phyloP scores from a whole-genome alignment of 2,329 filamentous ascomycete genomes.

The Arthroderma uncinatum region DNA sequence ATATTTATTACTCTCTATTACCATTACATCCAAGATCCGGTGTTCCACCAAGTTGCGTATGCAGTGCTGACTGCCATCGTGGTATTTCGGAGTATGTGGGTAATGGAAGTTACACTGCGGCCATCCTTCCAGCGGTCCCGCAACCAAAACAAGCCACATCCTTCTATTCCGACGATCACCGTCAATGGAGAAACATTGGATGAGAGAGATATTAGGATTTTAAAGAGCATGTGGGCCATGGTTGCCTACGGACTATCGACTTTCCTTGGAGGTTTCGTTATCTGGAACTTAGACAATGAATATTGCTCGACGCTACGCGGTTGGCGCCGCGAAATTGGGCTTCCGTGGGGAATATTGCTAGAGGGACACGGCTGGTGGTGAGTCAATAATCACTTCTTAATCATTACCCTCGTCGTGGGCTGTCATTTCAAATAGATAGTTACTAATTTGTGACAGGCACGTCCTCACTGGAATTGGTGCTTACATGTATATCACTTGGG shows the following conservation, averaged over 20 bases:
- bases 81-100: slow-evolving; percentile 61
- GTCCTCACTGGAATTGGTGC: slow-evolving; percentile 71
- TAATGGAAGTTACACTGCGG: slow-evolving; percentile 59
- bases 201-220: slow-evolving; percentile 44
- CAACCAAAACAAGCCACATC: slow-evolving; percentile 36
- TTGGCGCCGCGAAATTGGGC: slow-evolving; percentile 56
- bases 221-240: slow-evolving; percentile 65
- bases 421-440: neutral
- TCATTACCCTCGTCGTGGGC: neutral
- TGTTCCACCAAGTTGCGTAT: slow-evolving; percentile 74
- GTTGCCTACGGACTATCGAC: slow-evolving; percentile 55
- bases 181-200: slow-evolving; percentile 40
- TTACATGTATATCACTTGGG: slow-evolving; percentile 76
- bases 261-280: slow-evolving; percentile 62
- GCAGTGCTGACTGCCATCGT: slow-evolving; percentile 59
- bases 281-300: slow-evolving; percentile 73
- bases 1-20: slow-evolving; percentile 68
- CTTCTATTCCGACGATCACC: slow-evolving; percentile 22
- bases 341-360: slow-evolving; percentile 70
- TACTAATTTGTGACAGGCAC: slow-evolving; percentile 43
- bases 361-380: slow-evolving; percentile 65
- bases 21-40: slow-evolving; percentile 67
- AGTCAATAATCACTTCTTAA: slow-evolving; percentile 21
- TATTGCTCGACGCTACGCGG: slow-evolving; percentile 55
- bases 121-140: slow-evolving; percentile 43